Evolutionary conservation across 352 stramenopile genomes (phyloP).

Genomic region (Phytophthora pluvialis): DNA sequence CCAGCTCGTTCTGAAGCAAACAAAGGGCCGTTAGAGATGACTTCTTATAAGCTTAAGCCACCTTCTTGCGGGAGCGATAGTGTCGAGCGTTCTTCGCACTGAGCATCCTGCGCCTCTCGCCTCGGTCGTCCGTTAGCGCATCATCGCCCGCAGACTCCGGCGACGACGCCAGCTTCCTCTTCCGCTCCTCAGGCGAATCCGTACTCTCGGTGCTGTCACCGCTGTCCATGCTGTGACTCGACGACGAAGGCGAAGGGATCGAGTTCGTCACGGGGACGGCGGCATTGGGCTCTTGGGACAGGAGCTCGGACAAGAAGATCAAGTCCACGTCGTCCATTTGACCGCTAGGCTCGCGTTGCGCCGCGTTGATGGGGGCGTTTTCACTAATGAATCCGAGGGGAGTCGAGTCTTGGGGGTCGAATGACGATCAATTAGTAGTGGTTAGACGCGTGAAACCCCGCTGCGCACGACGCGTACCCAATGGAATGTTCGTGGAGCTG

Average conservation of each 20-base stretch:
- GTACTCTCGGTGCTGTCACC: not conserved
- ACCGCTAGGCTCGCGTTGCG: not conserved
- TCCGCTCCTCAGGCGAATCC: constrained; percentile 1
- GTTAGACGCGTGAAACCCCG: not conserved
- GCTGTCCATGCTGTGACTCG: constrained; percentile 1
- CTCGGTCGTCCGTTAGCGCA: constrained; percentile 18
- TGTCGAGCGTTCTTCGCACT: constrained; percentile 45
- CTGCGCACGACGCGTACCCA: not conserved
- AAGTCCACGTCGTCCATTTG: constrained; percentile 32
- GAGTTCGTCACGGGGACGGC: not conserved
- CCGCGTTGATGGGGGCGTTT: not conserved
- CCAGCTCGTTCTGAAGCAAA: constrained; percentile 27
- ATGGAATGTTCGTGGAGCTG: not conserved
- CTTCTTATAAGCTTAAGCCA: not conserved
- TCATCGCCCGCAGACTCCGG: not conserved
- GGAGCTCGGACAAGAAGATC: constrained; percentile 57
- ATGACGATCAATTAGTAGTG: not conserved
- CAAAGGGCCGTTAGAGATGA: not conserved
- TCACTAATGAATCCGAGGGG: not conserved
- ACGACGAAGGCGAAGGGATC: constrained; percentile 10
- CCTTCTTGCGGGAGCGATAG: constrained; percentile 56
- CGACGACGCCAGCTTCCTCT: constrained; percentile 2
- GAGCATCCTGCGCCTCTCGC: constrained; percentile 38
- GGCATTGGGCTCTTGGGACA: constrained; percentile 44
- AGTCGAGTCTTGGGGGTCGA: not conserved